A percentile compares a stretch with the other conserved stretches of the same genome.
Evolutionary conservation across 2,329 filamentous ascomycete genomes (phyloP).

Genomic region (Colletotrichum sp.): DNA sequence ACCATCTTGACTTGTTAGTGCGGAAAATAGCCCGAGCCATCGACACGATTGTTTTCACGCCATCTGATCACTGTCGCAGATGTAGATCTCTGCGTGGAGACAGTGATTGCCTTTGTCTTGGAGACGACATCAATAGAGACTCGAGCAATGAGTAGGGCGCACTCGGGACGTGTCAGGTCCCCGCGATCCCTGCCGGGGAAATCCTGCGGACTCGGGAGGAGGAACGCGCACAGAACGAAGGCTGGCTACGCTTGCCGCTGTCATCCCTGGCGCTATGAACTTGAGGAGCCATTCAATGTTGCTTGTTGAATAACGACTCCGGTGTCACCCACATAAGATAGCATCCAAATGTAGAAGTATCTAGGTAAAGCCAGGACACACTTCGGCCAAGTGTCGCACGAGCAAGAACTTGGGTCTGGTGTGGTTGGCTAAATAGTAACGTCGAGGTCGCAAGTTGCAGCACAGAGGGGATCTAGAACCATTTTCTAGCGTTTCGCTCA

Average conservation of each 20-base stretch:
- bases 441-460: background rate
- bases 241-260: background rate
- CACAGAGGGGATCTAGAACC: background rate
- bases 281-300: background rate
- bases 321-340: background rate
- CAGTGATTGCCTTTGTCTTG: background rate
- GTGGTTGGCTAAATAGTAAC: background rate
- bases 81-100: background rate
- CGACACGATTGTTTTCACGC: background rate
- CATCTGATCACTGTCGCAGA: background rate
- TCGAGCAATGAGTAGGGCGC: background rate
- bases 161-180: background rate
- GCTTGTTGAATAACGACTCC: background rate
- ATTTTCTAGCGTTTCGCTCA: background rate
- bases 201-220: background rate
- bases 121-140: background rate
- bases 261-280: background rate
- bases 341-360: background rate
- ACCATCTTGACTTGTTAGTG: background rate
- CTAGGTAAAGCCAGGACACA: background rate
- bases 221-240: background rate
- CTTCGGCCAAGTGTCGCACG: constrained; percentile 4
- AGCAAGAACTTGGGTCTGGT: background rate
- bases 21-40: background rate
- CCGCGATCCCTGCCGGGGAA: background rate